Evolutionary conservation across 2,329 filamentous ascomycete species (phyloP).

Genomic region (Trichothecium roseum): DNA sequence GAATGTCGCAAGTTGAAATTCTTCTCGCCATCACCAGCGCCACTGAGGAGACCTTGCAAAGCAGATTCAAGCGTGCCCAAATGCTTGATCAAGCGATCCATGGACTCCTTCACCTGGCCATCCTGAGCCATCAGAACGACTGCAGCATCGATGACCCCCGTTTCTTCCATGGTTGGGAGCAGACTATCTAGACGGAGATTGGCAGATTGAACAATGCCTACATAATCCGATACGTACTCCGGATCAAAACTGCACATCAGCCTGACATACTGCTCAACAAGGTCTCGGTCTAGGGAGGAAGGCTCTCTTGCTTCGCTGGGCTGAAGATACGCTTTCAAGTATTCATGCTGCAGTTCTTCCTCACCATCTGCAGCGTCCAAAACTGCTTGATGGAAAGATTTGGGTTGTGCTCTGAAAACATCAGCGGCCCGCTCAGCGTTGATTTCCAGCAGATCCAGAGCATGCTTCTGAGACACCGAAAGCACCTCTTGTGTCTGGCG

Average conservation of each 20-base stretch:
- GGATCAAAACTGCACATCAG: constrained; percentile 85
- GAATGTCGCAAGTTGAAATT: constrained; percentile 45
- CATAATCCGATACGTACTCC: constrained; percentile 73
- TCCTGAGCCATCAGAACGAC: constrained; percentile 85
- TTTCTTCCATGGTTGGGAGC: constrained; percentile 79
- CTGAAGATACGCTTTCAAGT: constrained; percentile 68
- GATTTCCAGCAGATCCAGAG: constrained; percentile 55
- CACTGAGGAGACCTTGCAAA: constrained; percentile 61
- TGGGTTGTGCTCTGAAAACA: constrained; percentile 50
- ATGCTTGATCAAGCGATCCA: constrained; percentile 76
- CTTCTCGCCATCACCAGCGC: constrained; percentile 44
- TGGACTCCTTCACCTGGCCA: constrained; percentile 71
- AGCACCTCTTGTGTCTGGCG: constrained; percentile 68
- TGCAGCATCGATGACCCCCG: constrained; percentile 83
- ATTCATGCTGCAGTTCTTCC: constrained; percentile 60
- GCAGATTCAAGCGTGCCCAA: constrained; percentile 70
- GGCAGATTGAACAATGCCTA: constrained; percentile 63
- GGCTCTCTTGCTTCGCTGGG: constrained; percentile 21
- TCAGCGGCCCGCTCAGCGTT: constrained; percentile 55
- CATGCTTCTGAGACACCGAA: constrained; percentile 52
- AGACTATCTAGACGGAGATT: constrained; percentile 72
- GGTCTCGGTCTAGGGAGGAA: constrained; percentile 37
- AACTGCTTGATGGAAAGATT: constrained; percentile 56
- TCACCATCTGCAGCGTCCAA: constrained; percentile 51
- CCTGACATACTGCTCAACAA: constrained; percentile 77